These are phyloP conservation scores for Nannizziopsis barbatae DNA, from an alignment of 2,329 filamentous ascomycete species.

Conservation along the genomic window DNA sequence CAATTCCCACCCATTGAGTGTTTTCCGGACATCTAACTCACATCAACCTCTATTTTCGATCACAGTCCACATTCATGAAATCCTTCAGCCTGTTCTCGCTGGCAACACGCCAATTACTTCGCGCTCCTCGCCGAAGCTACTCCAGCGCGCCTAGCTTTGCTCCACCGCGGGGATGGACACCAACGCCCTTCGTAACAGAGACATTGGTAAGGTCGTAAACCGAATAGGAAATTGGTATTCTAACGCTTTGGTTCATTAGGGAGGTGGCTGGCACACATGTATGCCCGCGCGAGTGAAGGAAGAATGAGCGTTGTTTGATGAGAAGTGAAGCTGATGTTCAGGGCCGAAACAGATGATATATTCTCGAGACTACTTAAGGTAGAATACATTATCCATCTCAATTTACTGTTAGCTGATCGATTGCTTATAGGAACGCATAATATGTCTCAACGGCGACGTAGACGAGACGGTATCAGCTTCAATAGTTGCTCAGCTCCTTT, in stretches of 20 bases:
- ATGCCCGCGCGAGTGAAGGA: constrained; percentile 27
- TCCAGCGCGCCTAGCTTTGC: constrained; percentile 9
- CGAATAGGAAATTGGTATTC: not conserved
- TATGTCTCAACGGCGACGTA: constrained; percentile 85
- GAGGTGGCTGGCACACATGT: constrained; percentile 69
- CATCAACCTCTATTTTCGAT: not conserved
- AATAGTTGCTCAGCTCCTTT: constrained; percentile 90
- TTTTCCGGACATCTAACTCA: not conserved
- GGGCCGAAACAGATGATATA: constrained; percentile 53
- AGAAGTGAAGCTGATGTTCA: constrained; percentile 20
- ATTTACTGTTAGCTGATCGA: constrained; percentile 2
- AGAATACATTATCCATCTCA: constrained; percentile 16
- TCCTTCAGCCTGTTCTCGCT: constrained; percentile 13
- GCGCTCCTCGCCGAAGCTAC: constrained; percentile 12
- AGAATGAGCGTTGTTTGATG: not conserved
- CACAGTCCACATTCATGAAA: constrained; percentile 11
- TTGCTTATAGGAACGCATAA: constrained; percentile 65
- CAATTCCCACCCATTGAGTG: too few species aligned
- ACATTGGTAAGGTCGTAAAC: constrained; percentile 40
- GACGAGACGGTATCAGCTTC: constrained; percentile 85
- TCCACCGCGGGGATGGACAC: constrained; percentile 37
- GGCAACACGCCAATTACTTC: constrained; percentile 7
- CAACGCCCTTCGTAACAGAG: constrained; percentile 46
- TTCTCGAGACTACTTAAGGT: constrained; percentile 71
- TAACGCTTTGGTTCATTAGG: constrained; percentile 35